Percentiles rank a stretch among this genome's conserved stretches.
Conservation (phyloP, 495 filamentous ascomycete species). For the Lindgomyces ingoldianus region DNA sequence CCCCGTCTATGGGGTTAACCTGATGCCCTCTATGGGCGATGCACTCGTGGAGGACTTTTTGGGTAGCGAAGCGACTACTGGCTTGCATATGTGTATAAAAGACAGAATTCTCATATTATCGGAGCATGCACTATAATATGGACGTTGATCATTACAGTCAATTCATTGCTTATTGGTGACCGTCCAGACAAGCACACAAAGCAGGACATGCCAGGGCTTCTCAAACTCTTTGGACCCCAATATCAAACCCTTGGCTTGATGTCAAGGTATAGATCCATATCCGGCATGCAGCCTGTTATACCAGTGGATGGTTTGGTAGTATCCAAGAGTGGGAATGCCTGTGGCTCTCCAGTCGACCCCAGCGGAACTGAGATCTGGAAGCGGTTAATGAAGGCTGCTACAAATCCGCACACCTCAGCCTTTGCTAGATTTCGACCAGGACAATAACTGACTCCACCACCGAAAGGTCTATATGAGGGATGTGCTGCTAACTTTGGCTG, state of each 20-base stretch:
- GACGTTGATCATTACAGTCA: not conserved
- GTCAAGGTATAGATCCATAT: conserved; percentile 1
- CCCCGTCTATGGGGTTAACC: not conserved
- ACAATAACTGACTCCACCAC: not conserved
- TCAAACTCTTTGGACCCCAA: not conserved
- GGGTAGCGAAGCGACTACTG: not conserved
- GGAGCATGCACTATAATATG: not conserved
- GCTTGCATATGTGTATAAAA: conserved; percentile 1
- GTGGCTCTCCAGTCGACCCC: not conserved
- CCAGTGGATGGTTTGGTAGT: not conserved
- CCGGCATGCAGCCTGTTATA: not conserved
- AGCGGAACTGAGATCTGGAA: conserved; percentile 1
- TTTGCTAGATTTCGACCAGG: conserved; percentile 4
- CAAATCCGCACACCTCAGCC: conserved; percentile 8
- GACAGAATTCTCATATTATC: not conserved
- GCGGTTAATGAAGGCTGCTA: not conserved
- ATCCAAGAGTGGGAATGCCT: not conserved
- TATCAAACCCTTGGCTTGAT: not conserved
- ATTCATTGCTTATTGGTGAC: not conserved
- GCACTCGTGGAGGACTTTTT: not conserved
- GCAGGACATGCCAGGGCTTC: not conserved
- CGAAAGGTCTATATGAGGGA: not conserved
- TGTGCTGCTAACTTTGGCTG: not conserved
- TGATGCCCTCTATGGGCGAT: not conserved
- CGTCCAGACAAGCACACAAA: not conserved